Base-by-base conservation (phyloP, 192 early-diverging fungal genomes). In the Entomortierella chlamydospora region DNA sequence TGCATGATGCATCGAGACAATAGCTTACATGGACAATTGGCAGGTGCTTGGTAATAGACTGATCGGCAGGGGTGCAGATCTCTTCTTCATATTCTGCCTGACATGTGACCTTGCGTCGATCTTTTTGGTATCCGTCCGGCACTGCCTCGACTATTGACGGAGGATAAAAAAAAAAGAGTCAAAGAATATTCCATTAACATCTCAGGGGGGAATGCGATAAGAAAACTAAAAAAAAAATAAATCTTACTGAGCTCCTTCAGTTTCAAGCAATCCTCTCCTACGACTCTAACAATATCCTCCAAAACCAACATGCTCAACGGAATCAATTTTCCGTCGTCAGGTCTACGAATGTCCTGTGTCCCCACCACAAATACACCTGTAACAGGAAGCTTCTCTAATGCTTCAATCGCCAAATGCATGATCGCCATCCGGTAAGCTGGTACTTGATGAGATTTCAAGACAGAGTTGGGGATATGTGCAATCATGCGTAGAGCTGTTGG, bases 291-390 rank as follows among this genome's bases (percentile, higher is more conserved):
- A 20, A 95, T 85, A 64, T 95, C 93, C 69, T 95, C 92, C 41
- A 92, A 64, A 6, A 95, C 80, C 1, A 95, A 79, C 91, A 95
- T 89, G 0, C 91, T 82, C 49, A 95, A 55, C 17, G 93, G 93
- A 85, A 90, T 91, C 56, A 95, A 72, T 64, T 91, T 93, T 20
- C 88, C 89, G 18, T 73, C 81, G 49, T 87, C 80, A 0, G 81
- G 45, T 17, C 45, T 68, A 47, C 93, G 84, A 11, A 92, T 69
- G 53, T 95, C 93, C 82, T 93, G 91, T 4, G 88, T 81, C 2
- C 93, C 93, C 0, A 93, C 77, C 13, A 93, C 73, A 43, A 95
- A 81, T 31, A 93, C 81, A 0, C 93, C 93, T 0, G 85, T 81
- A 0, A 89, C 84, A 2, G 88, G 80, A n/a, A 95, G 77, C 1